Percentiles rank a stretch among this genome's conserved stretches.
Conservation (phyloP, 1,284 basidiomycete species). For the Xerocomus nothofagi region DNA sequence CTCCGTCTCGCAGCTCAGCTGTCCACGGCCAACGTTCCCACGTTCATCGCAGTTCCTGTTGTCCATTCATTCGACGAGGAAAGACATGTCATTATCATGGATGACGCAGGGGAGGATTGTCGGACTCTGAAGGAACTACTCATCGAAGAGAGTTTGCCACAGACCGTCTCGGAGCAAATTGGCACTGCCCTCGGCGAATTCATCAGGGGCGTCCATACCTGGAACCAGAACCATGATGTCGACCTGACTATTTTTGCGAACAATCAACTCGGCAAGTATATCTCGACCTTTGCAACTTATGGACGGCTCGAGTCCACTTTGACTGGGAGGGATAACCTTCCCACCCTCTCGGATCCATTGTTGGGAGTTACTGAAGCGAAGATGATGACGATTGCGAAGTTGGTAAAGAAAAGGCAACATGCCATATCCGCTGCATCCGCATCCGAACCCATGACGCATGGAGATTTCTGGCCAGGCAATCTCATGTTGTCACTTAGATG, state of each 20-base stretch:
- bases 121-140: constrained; percentile 52
- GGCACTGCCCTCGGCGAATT: constrained; percentile 54
- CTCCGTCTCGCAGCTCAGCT: constrained; percentile 41
- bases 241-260: constrained; percentile 40
- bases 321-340: constrained; percentile 33
- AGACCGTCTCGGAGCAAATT: constrained; percentile 41
- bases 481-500: constrained; percentile 41
- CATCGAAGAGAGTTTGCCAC: constrained; percentile 37
- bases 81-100: constrained; percentile 55
- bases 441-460: constrained; percentile 38
- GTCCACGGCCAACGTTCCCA: constrained; percentile 26
- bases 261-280: constrained; percentile 42
- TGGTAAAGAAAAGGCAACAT: constrained; percentile 38
- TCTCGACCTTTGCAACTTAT: constrained; percentile 49
- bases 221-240: constrained; percentile 35
- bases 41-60: constrained; percentile 46
- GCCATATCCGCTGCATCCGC: constrained; percentile 39
- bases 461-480: constrained; percentile 71
- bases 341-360: constrained; percentile 41
- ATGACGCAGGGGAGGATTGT: constrained; percentile 49
- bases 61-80: constrained; percentile 51
- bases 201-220: constrained; percentile 47
- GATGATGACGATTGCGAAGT: constrained; percentile 37
- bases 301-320: constrained; percentile 49
- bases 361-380: constrained; percentile 39